Conservation (phyloP, 352 stramenopile genomes). For the Halophytophthora polymorphica region DNA sequence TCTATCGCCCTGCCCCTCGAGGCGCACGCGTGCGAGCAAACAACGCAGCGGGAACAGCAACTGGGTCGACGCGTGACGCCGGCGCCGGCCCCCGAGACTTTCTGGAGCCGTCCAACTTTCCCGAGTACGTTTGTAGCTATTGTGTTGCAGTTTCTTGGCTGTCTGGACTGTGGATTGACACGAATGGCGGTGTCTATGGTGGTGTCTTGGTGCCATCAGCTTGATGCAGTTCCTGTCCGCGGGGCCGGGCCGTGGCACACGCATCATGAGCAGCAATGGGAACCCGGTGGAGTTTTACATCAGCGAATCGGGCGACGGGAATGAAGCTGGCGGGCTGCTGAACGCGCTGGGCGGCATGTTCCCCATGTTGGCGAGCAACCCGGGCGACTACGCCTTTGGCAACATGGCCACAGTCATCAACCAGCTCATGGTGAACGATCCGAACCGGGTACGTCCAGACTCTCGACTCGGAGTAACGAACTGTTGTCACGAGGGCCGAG, state of each 20-base stretch:
- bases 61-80: too few species aligned
- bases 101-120: too few species aligned
- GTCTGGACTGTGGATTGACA: neutral
- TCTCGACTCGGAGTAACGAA: too few species aligned
- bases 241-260: constrained; percentile 28
- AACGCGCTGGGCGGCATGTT: constrained; percentile 64
- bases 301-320: constrained; percentile 43
- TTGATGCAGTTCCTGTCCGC: constrained; percentile 50
- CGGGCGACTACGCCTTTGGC: constrained; percentile 82
- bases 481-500: neutral
- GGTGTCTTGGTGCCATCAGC: constrained; percentile 12
- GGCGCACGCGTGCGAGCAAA: too few species aligned
- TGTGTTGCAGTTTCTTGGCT: neutral
- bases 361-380: constrained; percentile 51
- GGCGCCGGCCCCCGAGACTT: too few species aligned
- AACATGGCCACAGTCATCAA: constrained; percentile 85
- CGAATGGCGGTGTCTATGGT: constrained; percentile 1
- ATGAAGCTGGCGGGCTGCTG: constrained; percentile 47
- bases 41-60: too few species aligned
- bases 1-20: too few species aligned
- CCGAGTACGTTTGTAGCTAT: too few species aligned
- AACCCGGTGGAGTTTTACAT: constrained; percentile 79
- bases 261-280: constrained; percentile 63
- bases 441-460: constrained; percentile 58
- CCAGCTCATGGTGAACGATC: constrained; percentile 88